Base-by-base conservation (phyloP, 306 rosid species). In the Benincasa hispida region DNA sequence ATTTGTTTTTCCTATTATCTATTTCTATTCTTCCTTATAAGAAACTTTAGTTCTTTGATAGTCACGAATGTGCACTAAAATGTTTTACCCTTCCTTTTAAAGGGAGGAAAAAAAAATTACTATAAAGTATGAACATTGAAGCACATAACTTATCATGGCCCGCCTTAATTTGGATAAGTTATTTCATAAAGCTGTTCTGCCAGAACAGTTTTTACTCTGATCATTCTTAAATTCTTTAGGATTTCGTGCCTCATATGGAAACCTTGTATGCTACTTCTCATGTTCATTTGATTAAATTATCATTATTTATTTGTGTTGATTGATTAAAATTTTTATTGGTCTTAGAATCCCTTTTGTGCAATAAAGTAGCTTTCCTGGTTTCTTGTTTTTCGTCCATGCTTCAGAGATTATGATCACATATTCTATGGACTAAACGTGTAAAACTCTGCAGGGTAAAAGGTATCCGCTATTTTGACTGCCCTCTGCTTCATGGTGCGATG, bases 401-500 rank as follows among this genome's bases (percentile, higher is more conserved):
- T 63, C 21, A 35, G 72, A 65, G 50, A 19, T 65, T 76, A 30
- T 76, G 22, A 28, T 61, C 35, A 47, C 34, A 50, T 45, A n/a
- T 35, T 54, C 30, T 76, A 27, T 28, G 45, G 61, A 15, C 61
- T 51, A 18, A 74, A 54, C 11, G 51, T 59, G 62, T 59, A 41
- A 76, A 74, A 41, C 77, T 54, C 59, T 28, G 58, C 84, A 93
- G 97, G 89, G 96, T 93, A 82, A 93, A 91, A 84, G 97, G 93
- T 81, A 81, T 83, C 18, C 90, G 91, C 72, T 91, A 91, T 86
- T 93, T 93, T 60, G 82, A 82, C 69, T 91, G 98, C 79, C 93
- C 90, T 63, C 89, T 91, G 10, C 88, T 85, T 79, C 98, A 89
- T 35, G 97, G 98, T 50, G 93, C 88, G 79, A 86, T 93, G 81